These are phyloP conservation scores for Bretschneidera sinensis DNA, from an alignment of 345 rosid genomes.

Conservation along the genomic window DNA sequence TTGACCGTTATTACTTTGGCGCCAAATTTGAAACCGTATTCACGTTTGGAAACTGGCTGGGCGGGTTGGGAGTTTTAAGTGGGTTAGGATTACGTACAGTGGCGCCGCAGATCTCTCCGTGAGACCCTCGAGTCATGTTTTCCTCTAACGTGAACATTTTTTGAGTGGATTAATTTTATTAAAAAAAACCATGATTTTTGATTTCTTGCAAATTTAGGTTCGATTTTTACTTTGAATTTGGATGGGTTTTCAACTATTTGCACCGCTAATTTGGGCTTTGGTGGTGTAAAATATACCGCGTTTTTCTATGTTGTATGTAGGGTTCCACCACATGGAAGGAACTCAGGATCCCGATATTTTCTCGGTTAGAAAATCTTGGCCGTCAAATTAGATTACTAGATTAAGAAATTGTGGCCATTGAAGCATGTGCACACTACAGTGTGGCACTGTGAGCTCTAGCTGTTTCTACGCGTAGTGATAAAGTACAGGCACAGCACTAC, in stretches of 20 bases:
- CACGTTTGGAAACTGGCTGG: constrained; percentile 1
- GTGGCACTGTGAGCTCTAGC: too few relatives aligned
- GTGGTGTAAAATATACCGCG: too few relatives aligned
- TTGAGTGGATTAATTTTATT: neutral
- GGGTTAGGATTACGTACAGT: constrained; percentile 16
- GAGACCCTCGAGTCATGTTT: constrained; percentile 41
- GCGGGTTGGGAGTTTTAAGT: neutral
- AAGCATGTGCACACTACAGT: constrained; percentile 11
- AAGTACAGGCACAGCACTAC: neutral
- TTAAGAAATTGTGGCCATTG: constrained; percentile 20
- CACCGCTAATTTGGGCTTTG: too few relatives aligned
- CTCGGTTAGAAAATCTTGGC: constrained; percentile 24
- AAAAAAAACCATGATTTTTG: neutral
- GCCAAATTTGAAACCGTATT: constrained; percentile 33
- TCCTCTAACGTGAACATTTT: constrained; percentile 25
- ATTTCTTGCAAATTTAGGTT: too few relatives aligned
- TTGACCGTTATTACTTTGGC: constrained; percentile 45
- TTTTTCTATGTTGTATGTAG: too few relatives aligned
- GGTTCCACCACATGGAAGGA: neutral
- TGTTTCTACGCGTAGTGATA: neutral
- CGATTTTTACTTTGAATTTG: too few relatives aligned
- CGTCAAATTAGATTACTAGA: too few relatives aligned
- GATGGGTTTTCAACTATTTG: too few relatives aligned
- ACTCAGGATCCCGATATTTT: constrained; percentile 8
- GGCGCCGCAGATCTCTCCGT: constrained; percentile 41